Evolutionary conservation across 2,329 filamentous ascomycete genomes (phyloP).

Genomic region (Microdochium paspali): DNA sequence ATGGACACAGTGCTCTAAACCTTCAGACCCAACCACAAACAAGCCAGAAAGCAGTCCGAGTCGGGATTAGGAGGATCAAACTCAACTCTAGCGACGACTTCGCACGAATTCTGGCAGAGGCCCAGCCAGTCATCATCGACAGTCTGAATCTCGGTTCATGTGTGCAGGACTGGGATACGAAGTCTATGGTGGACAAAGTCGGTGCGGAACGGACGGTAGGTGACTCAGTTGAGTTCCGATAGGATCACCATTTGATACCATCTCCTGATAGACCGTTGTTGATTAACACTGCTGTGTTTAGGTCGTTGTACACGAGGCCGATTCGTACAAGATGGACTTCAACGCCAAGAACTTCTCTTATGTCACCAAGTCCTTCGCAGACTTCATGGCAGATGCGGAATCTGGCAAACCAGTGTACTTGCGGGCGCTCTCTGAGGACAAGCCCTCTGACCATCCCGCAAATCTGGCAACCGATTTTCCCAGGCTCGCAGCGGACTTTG

Average conservation of each 20-base stretch:
- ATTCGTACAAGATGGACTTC: conserved; percentile 65
- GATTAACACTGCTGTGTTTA: too few relatives aligned
- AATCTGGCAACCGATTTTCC: conserved; percentile 65
- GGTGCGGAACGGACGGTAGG: conserved; percentile 51
- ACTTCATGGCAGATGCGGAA: conserved; percentile 53
- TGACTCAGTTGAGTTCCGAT: conserved; percentile 2
- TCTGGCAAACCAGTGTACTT: conserved; percentile 61
- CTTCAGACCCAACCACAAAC: conserved; percentile 22
- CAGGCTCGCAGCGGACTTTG: conserved; percentile 58
- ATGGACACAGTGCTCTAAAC: not conserved
- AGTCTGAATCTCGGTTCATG: conserved; percentile 60
- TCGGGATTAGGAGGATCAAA: conserved; percentile 38
- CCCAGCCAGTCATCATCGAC: conserved; percentile 57
- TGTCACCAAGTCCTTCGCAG: conserved; percentile 54
- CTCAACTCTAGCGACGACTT: conserved; percentile 50
- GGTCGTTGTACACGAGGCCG: conserved; percentile 66
- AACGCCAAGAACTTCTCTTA: conserved; percentile 77
- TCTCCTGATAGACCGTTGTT: too few relatives aligned
- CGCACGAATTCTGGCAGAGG: conserved; percentile 42
- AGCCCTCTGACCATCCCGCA: conserved; percentile 62
- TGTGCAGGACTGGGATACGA: conserved; percentile 54
- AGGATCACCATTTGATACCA: too few relatives aligned
- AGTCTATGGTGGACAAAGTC: conserved; percentile 56
- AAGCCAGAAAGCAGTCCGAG: conserved; percentile 26
- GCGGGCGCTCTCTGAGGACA: conserved; percentile 62